Evolutionary conservation across 345 rosid species (phyloP), one percentile per base, ranked within the genome.

Genomic region (Brassica nigra): DNA sequence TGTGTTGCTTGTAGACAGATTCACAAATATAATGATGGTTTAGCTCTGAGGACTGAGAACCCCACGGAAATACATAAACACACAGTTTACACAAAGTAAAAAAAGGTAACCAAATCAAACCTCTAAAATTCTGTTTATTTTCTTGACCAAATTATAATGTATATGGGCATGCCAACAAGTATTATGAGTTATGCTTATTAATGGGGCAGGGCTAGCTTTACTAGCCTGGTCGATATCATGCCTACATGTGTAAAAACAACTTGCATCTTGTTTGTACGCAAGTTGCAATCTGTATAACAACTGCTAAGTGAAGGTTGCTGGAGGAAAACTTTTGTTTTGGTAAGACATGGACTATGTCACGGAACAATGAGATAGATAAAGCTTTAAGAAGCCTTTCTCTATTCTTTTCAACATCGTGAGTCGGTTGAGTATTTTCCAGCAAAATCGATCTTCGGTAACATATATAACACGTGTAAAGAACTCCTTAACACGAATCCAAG

Each of bases 401-500:
- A 15, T 16, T 33, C 49, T 65, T 34, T 65, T 66, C 5, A 54
- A 36, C 31, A 63, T 28, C 3, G 16, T 72, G 0, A 57, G 83
- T 80, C 83, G 83, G 83, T 11, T 49, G 39, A 36, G 59, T 74
- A 34, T 9, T 68, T 44, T 30, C 62, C 42, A 62, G 6, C 16
- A 14, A 66, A 73, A 49, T 15, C 49, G 70, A 16, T 52, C 29
- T 47, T 8, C 42, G 6, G 18, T 47, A 9, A 33, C 2, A 42
- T 1, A 36, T 18, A 29, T n/a, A 30, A 69, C 83, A 80, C 83
- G 76, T 75, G 76, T 80, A 75, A 68, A 47, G 34, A 74, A 62
- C 0, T 52, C 69, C 79, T 3, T 74, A 62, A 69, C 83, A 80
- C 79, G 78, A 67, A 20, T 62, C 79, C 78, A 28, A 74, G 16